Percentiles rank a stretch among this genome's conserved stretches.
Conservation (phyloP, 805 yeast genomes). For the Danielia oregonensis region DNA sequence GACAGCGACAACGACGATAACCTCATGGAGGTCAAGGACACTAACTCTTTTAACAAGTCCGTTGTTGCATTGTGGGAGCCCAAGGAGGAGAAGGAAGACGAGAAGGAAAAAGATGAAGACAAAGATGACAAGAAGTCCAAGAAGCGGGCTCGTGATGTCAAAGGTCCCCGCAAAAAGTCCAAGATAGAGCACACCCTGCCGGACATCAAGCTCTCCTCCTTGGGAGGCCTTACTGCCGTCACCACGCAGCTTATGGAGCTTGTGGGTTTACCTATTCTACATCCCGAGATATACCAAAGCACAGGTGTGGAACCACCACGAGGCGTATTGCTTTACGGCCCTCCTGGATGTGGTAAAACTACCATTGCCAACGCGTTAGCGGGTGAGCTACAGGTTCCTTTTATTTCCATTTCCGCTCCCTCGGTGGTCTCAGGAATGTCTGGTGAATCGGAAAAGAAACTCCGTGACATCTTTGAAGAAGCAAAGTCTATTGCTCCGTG, state of each 20-base stretch:
- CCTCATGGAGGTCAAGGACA: constrained; percentile 62
- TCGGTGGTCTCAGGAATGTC: constrained; percentile 98
- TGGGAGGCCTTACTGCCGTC: constrained; percentile 90
- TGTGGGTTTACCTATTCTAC: constrained; percentile 86
- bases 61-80: constrained; percentile 66
- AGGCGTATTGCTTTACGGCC: constrained; percentile 92
- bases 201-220: constrained; percentile 56
- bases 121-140: constrained; percentile 35
- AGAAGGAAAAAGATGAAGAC: constrained; percentile 9
- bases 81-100: constrained; percentile 1
- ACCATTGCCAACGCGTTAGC: constrained; percentile 95
- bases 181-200: constrained; percentile 70
- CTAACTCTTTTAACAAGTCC: constrained; percentile 70
- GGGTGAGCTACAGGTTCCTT: constrained; percentile 91
- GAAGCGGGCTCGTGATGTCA: constrained; percentile 49
- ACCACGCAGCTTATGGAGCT: constrained; percentile 84
- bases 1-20: constrained; percentile 43
- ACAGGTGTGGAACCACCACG: constrained; percentile 96
- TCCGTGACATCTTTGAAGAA: constrained; percentile 90
- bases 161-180: constrained; percentile 32
- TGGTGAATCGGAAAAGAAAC: constrained; percentile 95
- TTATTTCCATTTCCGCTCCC: constrained; percentile 88
- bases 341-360: constrained; percentile 99
- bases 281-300: constrained; percentile 83
- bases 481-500: constrained; percentile 91